Evolutionary conservation across 306 rosid species (phyloP), one percentile per base, ranked within the genome.

Genomic region (Purshia tridentata): DNA sequence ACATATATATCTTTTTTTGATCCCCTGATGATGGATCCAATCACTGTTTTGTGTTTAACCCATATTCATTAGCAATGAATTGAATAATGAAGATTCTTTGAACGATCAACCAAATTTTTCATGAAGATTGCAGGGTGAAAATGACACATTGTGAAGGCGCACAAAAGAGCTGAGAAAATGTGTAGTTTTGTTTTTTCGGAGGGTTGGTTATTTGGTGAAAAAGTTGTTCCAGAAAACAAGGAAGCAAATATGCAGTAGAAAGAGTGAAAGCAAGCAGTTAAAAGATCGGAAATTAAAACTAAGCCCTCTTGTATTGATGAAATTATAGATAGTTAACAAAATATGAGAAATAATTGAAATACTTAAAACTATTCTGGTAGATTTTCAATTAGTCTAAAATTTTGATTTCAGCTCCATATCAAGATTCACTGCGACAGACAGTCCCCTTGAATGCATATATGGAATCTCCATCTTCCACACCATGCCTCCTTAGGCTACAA

Each of bases 401-500:
- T 10, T 68, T 39, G 16, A 35, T 49, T 50, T 51, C 72, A 51
- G 60, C 72, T 35, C 29, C 29, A 23, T 70, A 19, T 82, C 45
- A 20, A 19, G 13, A 73, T n/a, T 72, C 86, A 66, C 65, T 40
- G 11, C 72, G 82, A 45, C 87, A 86, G 52, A 88, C 76, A 12
- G 92, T 84, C 23, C 96, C 97, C 72, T 88, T 89, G 67, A 93
- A 93, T 10, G 89, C 91, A 61, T 89, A 87, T 6, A 93, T 78
- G 73, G 74, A 64, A 72, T 93, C 97, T 9, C 98, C 97, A 77
- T 85, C 85, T 78, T 88, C 89, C 62, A 94, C 95, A 8, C 92
- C 97, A 74, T 94, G 97, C 96, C 97, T 88, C 52, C 84, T 66
- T 41, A 89, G 92, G 77, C 96, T 93, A 68, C 87, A 82, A 60